These are phyloP conservation scores for Hemileia vastatrix DNA, from an alignment of 1,284 basidiomycete genomes.

Conservation along the genomic window DNA sequence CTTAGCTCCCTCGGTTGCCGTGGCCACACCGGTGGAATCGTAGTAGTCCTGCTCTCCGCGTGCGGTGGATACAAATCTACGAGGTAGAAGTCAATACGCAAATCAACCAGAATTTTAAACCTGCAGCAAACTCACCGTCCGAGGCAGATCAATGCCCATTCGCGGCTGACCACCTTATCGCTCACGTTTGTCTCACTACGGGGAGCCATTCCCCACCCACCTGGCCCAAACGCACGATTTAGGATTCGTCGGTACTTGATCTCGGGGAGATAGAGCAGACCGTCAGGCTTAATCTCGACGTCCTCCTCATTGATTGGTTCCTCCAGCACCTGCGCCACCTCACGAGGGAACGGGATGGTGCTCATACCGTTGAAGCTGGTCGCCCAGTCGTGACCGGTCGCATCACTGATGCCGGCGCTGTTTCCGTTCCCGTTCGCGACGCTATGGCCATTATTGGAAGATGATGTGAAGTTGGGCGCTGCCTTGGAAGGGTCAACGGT, in stretches of 20 bases:
- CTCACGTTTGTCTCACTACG: conserved; percentile 88
- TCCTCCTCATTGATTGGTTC: conserved; percentile 66
- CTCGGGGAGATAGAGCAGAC: conserved; percentile 87
- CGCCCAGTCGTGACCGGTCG: conserved; percentile 60
- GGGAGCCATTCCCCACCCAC: conserved; percentile 95
- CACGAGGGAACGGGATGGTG: conserved; percentile 63
- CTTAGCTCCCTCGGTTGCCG: conserved; percentile 89
- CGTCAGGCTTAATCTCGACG: conserved; percentile 90
- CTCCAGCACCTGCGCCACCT: conserved; percentile 62
- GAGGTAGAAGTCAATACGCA: too few species aligned
- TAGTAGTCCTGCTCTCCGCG: conserved; percentile 97
- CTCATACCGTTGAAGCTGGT: conserved; percentile 76
- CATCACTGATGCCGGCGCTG: background rate
- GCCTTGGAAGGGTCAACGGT: conserved; percentile 28
- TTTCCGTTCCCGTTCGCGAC: conserved; percentile 7
- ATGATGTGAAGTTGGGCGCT: conserved; percentile 23
- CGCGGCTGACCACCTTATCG: conserved; percentile 76
- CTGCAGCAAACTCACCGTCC: conserved; percentile 56
- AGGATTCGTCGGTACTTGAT: conserved; percentile 94
- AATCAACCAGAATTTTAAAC: background rate
- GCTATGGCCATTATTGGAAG: conserved; percentile 20
- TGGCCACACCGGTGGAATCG: conserved; percentile 80
- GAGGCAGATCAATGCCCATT: conserved; percentile 87
- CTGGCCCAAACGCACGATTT: conserved; percentile 90
- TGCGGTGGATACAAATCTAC: conserved; percentile 75